Base-by-base conservation (phyloP, 2,329 filamentous ascomycete genomes). In the Colletotrichum trifolii region DNA sequence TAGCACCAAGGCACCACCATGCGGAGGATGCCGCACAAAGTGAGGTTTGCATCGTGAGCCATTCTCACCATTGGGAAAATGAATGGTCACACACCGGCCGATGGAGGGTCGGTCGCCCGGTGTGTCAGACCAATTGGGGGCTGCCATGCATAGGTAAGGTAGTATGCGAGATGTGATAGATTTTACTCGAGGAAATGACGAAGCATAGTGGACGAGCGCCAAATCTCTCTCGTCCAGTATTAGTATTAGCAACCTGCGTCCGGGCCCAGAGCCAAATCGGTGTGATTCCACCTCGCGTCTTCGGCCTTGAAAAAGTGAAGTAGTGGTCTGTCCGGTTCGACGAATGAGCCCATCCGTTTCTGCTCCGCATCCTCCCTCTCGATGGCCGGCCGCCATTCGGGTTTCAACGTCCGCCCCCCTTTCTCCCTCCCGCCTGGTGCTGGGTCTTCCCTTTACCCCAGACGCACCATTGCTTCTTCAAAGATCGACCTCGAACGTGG, bases 211-310 rank as follows among this genome's bases (percentile, higher is more conserved):
- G 25, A 25, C 25, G 25, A 25, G 25, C 25, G 25, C 25, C 25
- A 25, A 25, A 25, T 25, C 1, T 25, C 25, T 25, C 25, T 25
- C 25, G 25, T 25, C 3, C 25, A 25, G 25, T 25, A 5, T 25
- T 25, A 25, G 25, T 15, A 1, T 8, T 46, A 13, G 46, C 8
- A 10, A 33, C 25, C 25, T 48, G 25, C 39, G 36, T 11, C 13
- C 48, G 8, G 36, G 42, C 52, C 34, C 48, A 46, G 46, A 10
- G 43, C 52, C 66, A 66, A 66, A 66, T 66, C 57, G 66, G 62
- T 55, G 53, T 39, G 55, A 66, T 67, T 63, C 63, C 17, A 17
- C 17, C 66, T 57, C 55, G 36, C 39, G 33, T 15, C 13, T 56
- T 54, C 52, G 40, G 50, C 25, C 25, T 25, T 25, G 25, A 2